Percentiles rank a stretch among this genome's conserved stretches.
phyloP scores from a whole-genome alignment of 257 asterid genomes.

The Fraxinus excelsior region DNA sequence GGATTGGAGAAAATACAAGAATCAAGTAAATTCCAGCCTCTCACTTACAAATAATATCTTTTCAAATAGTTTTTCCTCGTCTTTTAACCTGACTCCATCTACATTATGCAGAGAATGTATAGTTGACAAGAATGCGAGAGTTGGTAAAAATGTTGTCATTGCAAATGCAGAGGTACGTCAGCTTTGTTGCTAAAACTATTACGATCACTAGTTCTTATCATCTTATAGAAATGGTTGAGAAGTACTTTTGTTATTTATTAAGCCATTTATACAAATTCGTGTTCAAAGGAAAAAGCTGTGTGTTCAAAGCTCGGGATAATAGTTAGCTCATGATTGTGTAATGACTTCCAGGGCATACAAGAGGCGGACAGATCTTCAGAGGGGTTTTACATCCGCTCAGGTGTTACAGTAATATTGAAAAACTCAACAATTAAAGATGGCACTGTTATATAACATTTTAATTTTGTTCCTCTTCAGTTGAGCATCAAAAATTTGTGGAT shows the following conservation, averaged over 20 bases:
- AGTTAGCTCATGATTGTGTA: slow-evolving; percentile 23
- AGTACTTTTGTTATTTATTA: neutral
- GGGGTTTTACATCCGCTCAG: slow-evolving; percentile 91
- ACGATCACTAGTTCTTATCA: neutral
- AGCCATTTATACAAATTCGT: neutral
- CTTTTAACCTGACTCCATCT: slow-evolving; percentile 21
- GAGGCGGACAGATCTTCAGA: slow-evolving; percentile 96
- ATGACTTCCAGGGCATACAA: slow-evolving; percentile 74
- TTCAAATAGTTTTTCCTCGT: slow-evolving; percentile 9
- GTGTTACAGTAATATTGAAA: slow-evolving; percentile 67
- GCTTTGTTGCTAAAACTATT: neutral
- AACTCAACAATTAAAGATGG: slow-evolving; percentile 86
- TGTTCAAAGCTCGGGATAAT: neutral
- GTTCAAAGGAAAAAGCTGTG: neutral
- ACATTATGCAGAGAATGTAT: slow-evolving; percentile 71
- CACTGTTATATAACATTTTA: slow-evolving; percentile 52
- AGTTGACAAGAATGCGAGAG: slow-evolving; percentile 91
- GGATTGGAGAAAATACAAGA: slow-evolving; percentile 94
- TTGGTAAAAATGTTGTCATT: slow-evolving; percentile 81
- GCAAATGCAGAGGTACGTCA: slow-evolving; percentile 80
- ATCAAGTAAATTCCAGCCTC: slow-evolving; percentile 57
- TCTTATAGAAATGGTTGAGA: neutral
- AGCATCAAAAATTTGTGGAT: slow-evolving; percentile 23
- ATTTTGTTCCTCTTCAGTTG: slow-evolving; percentile 20
- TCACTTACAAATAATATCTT: slow-evolving; percentile 14